Base-by-base conservation (phyloP, 148 eudicot species). In the Tetragonia tetragonoides region DNA sequence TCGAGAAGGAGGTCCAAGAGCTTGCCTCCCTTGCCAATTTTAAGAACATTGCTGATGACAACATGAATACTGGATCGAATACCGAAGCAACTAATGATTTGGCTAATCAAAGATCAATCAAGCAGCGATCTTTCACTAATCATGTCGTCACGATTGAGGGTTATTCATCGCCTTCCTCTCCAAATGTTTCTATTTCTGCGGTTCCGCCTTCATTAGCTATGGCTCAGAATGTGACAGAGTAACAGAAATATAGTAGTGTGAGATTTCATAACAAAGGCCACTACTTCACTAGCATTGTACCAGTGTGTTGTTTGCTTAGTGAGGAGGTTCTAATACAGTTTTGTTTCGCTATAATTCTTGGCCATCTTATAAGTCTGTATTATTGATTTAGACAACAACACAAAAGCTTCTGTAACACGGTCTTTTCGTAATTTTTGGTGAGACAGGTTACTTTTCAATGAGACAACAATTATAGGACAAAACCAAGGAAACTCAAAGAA, bases 1-100 rank as follows among this genome's bases (percentile, higher is more conserved):
- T 87, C 1, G 56, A 28, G 12, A 83, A 73, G 74, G 84, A 86
- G 6, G 83, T 87, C 23, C 59, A 79, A 53, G 90, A 85, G 62
- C 68, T 87, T 2, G 83, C 83, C 1, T 21, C 75, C 7, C 74
- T 49, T 0, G 87, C 85, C 6, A 44, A 66, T 18, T 83, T 85
- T 41, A 79, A 79, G 75, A 16, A 51, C 10, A 18, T 10, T 2
- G 72, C 2, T 23, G 60, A 18, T 53, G 17, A 7, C 14, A 23
- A 5, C 20, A 77, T 66, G 7, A 67, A 1, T 47, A 60, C 69
- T 41, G 66, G 10, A 4, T 44, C 72, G 2, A 72, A 70, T 57
- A 23, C 39, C 10, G 74, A 68, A 24, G 78, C 15, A 20, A 1
- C 41, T 16, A 75, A 10, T 70, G 2, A 18, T 4, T n/a, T 66